phyloP scores from a whole-genome alignment of 345 rosid species.

The Aurinia saxatilis region DNA sequence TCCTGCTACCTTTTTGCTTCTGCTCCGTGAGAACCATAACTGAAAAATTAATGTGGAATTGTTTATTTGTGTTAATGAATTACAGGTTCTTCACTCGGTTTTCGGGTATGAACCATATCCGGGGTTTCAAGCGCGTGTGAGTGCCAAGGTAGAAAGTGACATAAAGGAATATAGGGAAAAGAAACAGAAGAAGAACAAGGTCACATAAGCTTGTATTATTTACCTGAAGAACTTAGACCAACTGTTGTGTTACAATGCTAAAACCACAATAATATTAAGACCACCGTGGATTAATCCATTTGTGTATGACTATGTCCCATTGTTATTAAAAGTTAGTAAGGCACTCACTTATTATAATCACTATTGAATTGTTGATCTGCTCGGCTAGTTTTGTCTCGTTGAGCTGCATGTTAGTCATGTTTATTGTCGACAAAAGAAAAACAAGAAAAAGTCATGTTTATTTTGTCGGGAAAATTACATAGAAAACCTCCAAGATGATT shows the following conservation, averaged over 20 bases:
- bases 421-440: no score
- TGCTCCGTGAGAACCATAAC: background rate
- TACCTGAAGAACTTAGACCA: background rate
- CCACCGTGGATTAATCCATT: background rate
- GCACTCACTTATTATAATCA: no score
- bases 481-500: no score
- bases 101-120: constrained; percentile 79
- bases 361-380: no score
- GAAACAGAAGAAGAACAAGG: constrained; percentile 40
- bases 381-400: no score
- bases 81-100: constrained; percentile 54
- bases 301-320: background rate
- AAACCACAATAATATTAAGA: background rate
- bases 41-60: background rate
- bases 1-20: background rate
- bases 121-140: constrained; percentile 61
- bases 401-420: no score
- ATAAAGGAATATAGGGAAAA: constrained; percentile 47
- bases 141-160: constrained; percentile 48
- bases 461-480: no score
- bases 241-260: background rate
- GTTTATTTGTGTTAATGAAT: background rate
- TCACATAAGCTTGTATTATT: constrained; percentile 10
- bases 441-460: no score
- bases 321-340: background rate